Evolutionary conservation across 345 rosid genomes (phyloP).

Genomic region (Brassica napus): Da-Ae NC_063445.1:53891001-53891500

Average conservation of each 20-base stretch:
- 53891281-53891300: neutral
- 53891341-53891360: neutral
- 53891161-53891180: conserved; percentile 86
- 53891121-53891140: conserved; percentile 76
- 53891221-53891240: neutral
- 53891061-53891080: conserved; percentile 9
- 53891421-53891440: neutral
- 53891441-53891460: neutral
- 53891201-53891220: conserved; percentile 83
- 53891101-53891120: conserved; percentile 86
- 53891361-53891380: neutral
- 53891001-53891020: too few species aligned
- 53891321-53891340: neutral
- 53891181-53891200: conserved; percentile 69
- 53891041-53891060: neutral
- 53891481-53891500: conserved; percentile 12
- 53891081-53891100: conserved; percentile 70
- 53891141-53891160: conserved; percentile 80
- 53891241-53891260: conserved; percentile 5
- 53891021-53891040: neutral
- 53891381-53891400: neutral
- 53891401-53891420: neutral
- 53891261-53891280: conserved; percentile 3
- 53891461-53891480: conserved; percentile 9
- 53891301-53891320: neutral